Conservation (phyloP, 306 rosid genomes). For the Quercus bicolor region DNA sequence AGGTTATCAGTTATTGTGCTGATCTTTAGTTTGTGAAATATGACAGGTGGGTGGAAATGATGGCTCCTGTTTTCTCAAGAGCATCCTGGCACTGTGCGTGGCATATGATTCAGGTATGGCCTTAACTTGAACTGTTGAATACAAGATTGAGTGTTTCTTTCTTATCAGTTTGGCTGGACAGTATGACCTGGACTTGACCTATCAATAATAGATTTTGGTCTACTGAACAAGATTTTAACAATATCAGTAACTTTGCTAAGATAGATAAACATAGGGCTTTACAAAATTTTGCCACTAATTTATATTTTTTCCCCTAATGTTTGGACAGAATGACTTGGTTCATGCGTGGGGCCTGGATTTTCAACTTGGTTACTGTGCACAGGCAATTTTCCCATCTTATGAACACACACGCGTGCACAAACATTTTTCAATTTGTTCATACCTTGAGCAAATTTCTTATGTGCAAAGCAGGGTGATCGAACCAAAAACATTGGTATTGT, state of each 20-base stretch:
- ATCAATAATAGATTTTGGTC: background rate
- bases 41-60: slow-evolving; percentile 50
- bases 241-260: background rate
- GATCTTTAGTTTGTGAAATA: background rate
- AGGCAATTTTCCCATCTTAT: slow-evolving; percentile 20
- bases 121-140: background rate
- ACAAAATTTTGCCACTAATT: background rate
- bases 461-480: slow-evolving; percentile 41
- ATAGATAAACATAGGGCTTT: background rate
- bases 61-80: slow-evolving; percentile 49
- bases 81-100: slow-evolving; percentile 48
- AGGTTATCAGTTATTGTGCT: too few relatives aligned
- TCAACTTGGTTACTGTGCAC: slow-evolving; percentile 43
- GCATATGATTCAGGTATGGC: slow-evolving; percentile 47
- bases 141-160: background rate
- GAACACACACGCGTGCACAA: background rate
- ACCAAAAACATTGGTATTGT: slow-evolving; percentile 41
- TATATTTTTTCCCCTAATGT: background rate
- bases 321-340: slow-evolving; percentile 41
- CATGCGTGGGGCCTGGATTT: slow-evolving; percentile 58
- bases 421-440: background rate
- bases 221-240: too few relatives aligned
- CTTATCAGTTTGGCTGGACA: background rate
- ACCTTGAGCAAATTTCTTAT: background rate
- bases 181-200: background rate